Evolutionary conservation across 441 rosid genomes (phyloP), one percentile per base, ranked within the genome.

Genomic region (Manihot esculenta): DNA sequence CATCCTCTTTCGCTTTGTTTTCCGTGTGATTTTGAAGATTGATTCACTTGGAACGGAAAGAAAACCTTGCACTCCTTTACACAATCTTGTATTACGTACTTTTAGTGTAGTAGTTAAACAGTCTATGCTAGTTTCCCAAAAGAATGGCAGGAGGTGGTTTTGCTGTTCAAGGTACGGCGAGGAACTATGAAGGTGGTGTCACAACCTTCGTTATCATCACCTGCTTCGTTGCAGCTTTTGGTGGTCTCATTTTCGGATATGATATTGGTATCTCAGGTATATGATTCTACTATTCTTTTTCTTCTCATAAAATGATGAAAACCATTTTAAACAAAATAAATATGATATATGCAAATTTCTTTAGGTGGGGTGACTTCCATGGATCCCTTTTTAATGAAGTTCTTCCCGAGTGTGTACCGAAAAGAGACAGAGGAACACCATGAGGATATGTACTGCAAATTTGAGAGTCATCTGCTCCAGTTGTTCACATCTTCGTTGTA

Each of bases 321-420:
- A n/a, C n/a, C n/a, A n/a, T n/a, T n/a, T n/a, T n/a, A n/a, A n/a
- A n/a, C n/a, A n/a, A n/a, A 14, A 1, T 14, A 17, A 15, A 10
- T 1, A 50, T 17, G 17, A 5, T 17, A 21, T 71, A 76, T 26
- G 64, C 8, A 10, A 35, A 54, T 7, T 69, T 71, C 21, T 70
- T 45, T 62, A 79, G 92, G 92, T 1, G 94, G 89, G 17, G 94
- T 89, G 35, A 86, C 92, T 33, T 86, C 89, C 0, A 86, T 87
- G 94, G 88, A 81, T 62, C 72, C 80, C 41, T 89, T 89, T 74
- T 53, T 86, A 44, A 71, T 35, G 20, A 82, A 76, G 71, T 89
- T 89, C 77, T 89, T 87, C 73, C 94, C 92, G 6, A 49, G 74
- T 4, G 94, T 87, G 61, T 80, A 80, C 72, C 57, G 56, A 24